Base-by-base conservation (phyloP, 306 rosid species). In the Cicer pinnatifidum region DNA sequence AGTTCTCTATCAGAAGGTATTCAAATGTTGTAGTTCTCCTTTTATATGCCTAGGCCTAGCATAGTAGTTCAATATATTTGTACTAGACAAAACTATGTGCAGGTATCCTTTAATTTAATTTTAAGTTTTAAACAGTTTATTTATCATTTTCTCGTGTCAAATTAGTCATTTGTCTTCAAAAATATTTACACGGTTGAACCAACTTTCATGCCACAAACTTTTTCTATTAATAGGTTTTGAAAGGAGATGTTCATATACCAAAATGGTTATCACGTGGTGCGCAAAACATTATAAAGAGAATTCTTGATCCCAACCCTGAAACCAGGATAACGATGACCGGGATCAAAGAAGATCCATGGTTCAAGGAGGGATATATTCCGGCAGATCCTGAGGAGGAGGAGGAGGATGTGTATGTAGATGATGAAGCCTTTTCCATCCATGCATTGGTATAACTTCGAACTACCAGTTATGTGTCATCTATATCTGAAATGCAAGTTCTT, bases 1-100 rank as follows among this genome's bases (percentile, higher is more conserved):
- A 41, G 96, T 94, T 76, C 96, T 94, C 20, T 94, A 91, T 69
- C 96, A 94, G 40, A 94, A 86, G 96, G 98, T 93, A 82, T 73
- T 69, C 62, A 38, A 7, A 46, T 64, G 38, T 61, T 57, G 19
- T 40, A 35, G 20, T 62, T 76, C 52, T 68, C 70, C 19, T 70
- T 52, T 75, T 33, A 23, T 17, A 37, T 38, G 44, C 6, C 17
- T 68, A 45, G 35, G 56, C 56, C 56, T 44, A 23, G 19, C 60
- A 23, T 17, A 20, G 19, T 37, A 40, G 51, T 38, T 73, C 41
- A 6, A 12, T 38, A 38, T 7, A 65, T 12, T 58, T 13, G 33
- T 28, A 28, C 5, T 28, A 28, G 35, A 0, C 5, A 28, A 28
- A 28, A 28, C 35, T 28, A 28, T 28, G 35, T 28, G 0, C 35